Evolutionary conservation across 2,329 filamentous ascomycete genomes (phyloP).

Genomic region (Stemphylium beticola): DNA sequence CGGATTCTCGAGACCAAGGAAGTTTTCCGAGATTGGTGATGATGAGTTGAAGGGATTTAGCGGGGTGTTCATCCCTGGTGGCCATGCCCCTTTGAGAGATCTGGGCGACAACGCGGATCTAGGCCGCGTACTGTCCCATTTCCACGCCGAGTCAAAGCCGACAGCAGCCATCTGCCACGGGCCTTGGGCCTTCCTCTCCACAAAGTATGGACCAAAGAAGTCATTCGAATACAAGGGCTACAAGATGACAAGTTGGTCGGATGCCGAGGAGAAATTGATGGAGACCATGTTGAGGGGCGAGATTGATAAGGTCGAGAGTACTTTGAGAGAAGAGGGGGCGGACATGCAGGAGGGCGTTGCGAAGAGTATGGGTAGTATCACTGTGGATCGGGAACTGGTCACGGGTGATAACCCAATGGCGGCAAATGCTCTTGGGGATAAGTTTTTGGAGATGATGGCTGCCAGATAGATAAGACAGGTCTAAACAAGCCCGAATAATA

Average conservation of each 20-base stretch:
- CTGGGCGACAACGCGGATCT: slow-evolving; percentile 52
- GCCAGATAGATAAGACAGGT: no score
- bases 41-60: slow-evolving; percentile 49
- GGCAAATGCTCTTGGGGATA: slow-evolving; percentile 40
- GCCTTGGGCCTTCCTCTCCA: slow-evolving; percentile 54
- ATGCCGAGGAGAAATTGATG: slow-evolving; percentile 55
- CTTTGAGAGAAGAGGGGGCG: slow-evolving; percentile 49
- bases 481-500: no score
- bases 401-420: slow-evolving; percentile 43
- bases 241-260: slow-evolving; percentile 54
- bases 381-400: slow-evolving; percentile 51
- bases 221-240: slow-evolving; percentile 56
- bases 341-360: slow-evolving; percentile 53
- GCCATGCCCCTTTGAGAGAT: slow-evolving; percentile 54
- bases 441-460: slow-evolving; percentile 44
- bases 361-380: slow-evolving; percentile 52
- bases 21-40: slow-evolving; percentile 50
- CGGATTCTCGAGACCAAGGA: slow-evolving; percentile 48
- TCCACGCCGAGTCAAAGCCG: slow-evolving; percentile 51
- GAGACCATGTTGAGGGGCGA: slow-evolving; percentile 53
- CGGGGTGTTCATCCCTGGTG: slow-evolving; percentile 55
- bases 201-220: slow-evolving; percentile 42
- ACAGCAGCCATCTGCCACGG: slow-evolving; percentile 57
- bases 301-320: slow-evolving; percentile 52
- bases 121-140: slow-evolving; percentile 52